Evolutionary conservation across 2,329 filamentous ascomycete species (phyloP).

Genomic region (Allantophomopsis lycopodina): DNA sequence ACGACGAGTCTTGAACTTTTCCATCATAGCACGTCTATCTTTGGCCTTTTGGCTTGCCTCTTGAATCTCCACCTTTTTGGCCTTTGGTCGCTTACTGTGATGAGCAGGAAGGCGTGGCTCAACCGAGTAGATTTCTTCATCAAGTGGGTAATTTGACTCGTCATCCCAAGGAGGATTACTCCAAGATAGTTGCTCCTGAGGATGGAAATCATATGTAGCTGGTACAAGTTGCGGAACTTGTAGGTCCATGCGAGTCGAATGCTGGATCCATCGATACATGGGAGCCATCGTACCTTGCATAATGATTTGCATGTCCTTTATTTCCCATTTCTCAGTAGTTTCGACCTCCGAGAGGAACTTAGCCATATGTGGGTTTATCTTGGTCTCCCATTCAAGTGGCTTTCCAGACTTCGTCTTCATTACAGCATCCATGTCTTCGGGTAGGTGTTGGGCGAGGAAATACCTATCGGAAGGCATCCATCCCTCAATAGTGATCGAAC

Average conservation of each 20-base stretch:
- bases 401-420: slow-evolving; percentile 11
- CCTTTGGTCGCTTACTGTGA: background rate
- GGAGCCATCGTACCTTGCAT: slow-evolving; percentile 20
- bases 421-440: slow-evolving; percentile 19
- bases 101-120: slow-evolving; percentile 1
- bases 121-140: slow-evolving; percentile 20
- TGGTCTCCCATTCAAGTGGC: slow-evolving; percentile 2
- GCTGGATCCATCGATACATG: slow-evolving; percentile 24
- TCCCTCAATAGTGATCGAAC: slow-evolving; percentile 27
- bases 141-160: slow-evolving; percentile 19
- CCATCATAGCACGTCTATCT: background rate
- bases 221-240: slow-evolving; percentile 14
- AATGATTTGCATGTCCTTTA: slow-evolving; percentile 22
- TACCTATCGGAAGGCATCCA: slow-evolving; percentile 27
- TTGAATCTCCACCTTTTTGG: background rate
- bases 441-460: slow-evolving; percentile 21
- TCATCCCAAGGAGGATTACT: background rate
- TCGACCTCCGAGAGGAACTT: slow-evolving; percentile 20
- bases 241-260: slow-evolving; percentile 11
- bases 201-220: slow-evolving; percentile 13
- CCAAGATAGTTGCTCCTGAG: background rate
- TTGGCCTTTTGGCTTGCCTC: background rate
- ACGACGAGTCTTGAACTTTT: slow-evolving; percentile 8
- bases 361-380: slow-evolving; percentile 4
- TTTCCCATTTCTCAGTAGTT: slow-evolving; percentile 31